Base-by-base conservation (phyloP, 768 basidiomycete species). In the Albatrellus ellisii region DNA sequence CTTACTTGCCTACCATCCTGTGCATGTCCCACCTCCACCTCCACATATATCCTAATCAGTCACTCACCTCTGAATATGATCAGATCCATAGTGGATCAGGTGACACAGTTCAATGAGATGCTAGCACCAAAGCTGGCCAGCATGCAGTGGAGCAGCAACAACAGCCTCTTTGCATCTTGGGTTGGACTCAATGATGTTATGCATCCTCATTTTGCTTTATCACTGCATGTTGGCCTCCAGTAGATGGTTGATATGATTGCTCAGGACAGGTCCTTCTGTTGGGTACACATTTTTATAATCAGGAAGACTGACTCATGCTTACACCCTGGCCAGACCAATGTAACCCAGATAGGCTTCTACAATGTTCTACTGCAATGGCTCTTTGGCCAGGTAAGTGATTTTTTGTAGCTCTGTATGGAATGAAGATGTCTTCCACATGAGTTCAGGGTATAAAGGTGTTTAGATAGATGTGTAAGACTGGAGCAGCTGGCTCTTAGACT, bases 191-290 rank as follows among this genome's bases (percentile, higher is more conserved):
- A 62, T 45, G 58, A 62, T 44, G 58, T 62, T 36, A 59, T 59
- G 48, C 36, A 48, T 44, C 1, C 12, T 7, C 3, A 18, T 9
- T n/a, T n/a, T n/a, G n/a, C n/a, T n/a, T n/a, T n/a, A n/a, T n/a
- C n/a, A n/a, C n/a, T 33, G n/a, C 11, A 9, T 17, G 4, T 24
- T 11, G 20, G 22, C 42, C 32, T 29, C 26, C 40, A 28, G 29
- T 43, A 9, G 6, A 22, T 20, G 11, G 25, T 33, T 17, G n/a
- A 34, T 27, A 29, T 20, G 11, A 20, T 20, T 36, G 11, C 18
- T 11, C 26, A 74, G 71, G 71, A 68, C 26, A 68, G 70, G 47
- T 67, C 70, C 1, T 70, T 61, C 38, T 51, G 50, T 26, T 73
- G 67, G 68, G 72, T 71, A 44, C 17, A 62, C 26, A 5, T 28